Evolutionary conservation across 2,329 filamentous ascomycete genomes (phyloP).

Genomic region (Nothomitra cinnamomea): DNA sequence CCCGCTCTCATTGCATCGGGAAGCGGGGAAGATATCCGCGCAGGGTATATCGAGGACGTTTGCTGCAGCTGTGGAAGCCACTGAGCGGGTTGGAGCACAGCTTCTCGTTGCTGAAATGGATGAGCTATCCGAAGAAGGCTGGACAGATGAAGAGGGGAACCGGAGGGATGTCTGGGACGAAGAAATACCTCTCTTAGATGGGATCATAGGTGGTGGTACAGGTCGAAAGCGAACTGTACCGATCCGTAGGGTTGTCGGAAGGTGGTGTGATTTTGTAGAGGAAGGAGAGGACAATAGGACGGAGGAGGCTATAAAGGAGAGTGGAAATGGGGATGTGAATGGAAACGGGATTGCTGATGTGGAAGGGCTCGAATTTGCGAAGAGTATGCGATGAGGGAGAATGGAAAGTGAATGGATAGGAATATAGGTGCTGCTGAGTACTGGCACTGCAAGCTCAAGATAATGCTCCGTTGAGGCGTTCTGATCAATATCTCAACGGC

Average conservation of each 20-base stretch:
- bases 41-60: slow-evolving; percentile 40
- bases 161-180: slow-evolving; percentile 17
- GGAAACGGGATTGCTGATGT: no score
- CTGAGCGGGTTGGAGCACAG: slow-evolving; percentile 16
- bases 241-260: slow-evolving; percentile 37
- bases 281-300: not conserved
- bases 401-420: no score
- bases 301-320: no score
- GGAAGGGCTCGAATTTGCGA: no score
- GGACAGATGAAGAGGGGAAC: slow-evolving; percentile 11
- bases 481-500: no score
- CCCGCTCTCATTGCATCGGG: slow-evolving; percentile 45
- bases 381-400: no score
- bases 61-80: slow-evolving; percentile 23
- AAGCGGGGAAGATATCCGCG: slow-evolving; percentile 57
- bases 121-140: not conserved
- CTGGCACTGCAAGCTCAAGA: no score
- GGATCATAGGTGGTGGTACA: slow-evolving; percentile 27
- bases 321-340: no score
- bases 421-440: no score
- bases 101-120: slow-evolving; percentile 18
- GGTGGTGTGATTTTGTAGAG: slow-evolving; percentile 45
- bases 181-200: slow-evolving; percentile 44
- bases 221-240: slow-evolving; percentile 38
- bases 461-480: no score